These are phyloP conservation scores for Madurella mycetomatis DNA, from an alignment of 2,329 filamentous ascomycete genomes.

Conservation along the genomic window DNA sequence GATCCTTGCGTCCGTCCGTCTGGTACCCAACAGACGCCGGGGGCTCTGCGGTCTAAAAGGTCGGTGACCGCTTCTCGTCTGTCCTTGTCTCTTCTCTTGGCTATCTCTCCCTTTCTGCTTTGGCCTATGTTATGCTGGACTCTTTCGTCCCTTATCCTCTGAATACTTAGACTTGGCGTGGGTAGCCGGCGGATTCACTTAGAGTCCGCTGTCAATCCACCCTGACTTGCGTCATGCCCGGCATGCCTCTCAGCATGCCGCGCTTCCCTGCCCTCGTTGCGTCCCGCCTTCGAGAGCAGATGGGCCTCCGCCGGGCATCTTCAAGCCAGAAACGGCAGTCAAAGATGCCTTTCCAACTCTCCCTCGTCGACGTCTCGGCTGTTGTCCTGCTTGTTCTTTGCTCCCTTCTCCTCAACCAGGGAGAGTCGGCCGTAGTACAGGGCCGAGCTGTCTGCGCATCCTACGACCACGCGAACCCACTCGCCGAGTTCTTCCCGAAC, in stretches of 20 bases:
- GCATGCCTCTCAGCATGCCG: slow-evolving; percentile 24
- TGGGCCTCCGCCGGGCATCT: slow-evolving; percentile 13
- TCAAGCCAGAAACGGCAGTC: slow-evolving; percentile 15
- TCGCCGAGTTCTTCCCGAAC: slow-evolving; percentile 42
- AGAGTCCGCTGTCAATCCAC: slow-evolving; percentile 10
- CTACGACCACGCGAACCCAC: slow-evolving; percentile 42
- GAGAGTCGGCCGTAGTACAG: slow-evolving; percentile 14
- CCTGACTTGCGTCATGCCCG: slow-evolving; percentile 5
- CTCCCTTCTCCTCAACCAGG: slow-evolving; percentile 22
- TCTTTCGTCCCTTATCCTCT: neutral
- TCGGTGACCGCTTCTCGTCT: slow-evolving; percentile 9
- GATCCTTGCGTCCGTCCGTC: slow-evolving; percentile 7
- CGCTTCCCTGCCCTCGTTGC: slow-evolving; percentile 18
- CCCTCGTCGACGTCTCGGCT: slow-evolving; percentile 20
- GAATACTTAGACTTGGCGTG: slow-evolving; percentile 10
- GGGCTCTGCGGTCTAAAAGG: slow-evolving; percentile 15
- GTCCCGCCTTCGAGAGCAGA: slow-evolving; percentile 12
- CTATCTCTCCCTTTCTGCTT: slow-evolving; percentile 8
- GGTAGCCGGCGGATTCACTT: slow-evolving; percentile 15
- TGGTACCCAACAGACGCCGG: neutral
- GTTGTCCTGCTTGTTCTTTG: slow-evolving; percentile 19
- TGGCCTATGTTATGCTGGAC: slow-evolving; percentile 5
- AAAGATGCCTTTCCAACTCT: slow-evolving; percentile 21
- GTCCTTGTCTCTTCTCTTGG: slow-evolving; percentile 10
- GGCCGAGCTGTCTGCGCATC: slow-evolving; percentile 11